Evolutionary conservation across 108 stramenopile species (phyloP).

Genomic region (Stephanodiscus triporus): DNA sequence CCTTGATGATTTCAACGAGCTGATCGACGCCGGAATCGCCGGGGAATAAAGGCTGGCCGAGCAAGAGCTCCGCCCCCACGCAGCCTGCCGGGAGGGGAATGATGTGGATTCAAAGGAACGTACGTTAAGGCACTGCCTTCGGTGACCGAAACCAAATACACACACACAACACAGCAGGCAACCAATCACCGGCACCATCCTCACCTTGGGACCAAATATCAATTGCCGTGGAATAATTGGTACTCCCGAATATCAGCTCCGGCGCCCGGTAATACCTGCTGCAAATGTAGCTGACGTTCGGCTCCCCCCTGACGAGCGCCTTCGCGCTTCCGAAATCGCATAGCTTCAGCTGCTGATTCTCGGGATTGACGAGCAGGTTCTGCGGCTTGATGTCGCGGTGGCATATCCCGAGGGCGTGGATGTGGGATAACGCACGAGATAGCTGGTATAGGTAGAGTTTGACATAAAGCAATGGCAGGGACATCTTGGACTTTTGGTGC

Average conservation of each 20-base stretch:
- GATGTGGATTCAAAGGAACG: background rate
- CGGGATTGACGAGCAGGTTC: slow-evolving; percentile 95
- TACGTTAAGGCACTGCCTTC: background rate
- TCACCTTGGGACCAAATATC: slow-evolving; percentile 85
- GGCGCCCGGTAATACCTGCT: slow-evolving; percentile 98
- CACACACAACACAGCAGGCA: background rate
- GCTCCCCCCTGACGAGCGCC: slow-evolving; percentile 92
- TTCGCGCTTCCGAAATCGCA: slow-evolving; percentile 99
- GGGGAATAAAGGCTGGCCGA: slow-evolving; percentile 97
- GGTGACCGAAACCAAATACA: background rate
- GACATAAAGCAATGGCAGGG: slow-evolving; percentile 87
- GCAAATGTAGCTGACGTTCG: slow-evolving; percentile 98
- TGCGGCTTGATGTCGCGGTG: slow-evolving; percentile 99
- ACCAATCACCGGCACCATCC: background rate
- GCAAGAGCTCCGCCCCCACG: slow-evolving; percentile 96
- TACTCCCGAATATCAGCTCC: slow-evolving; percentile 98
- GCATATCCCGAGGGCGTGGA: slow-evolving; percentile 95
- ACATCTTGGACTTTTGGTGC: slow-evolving; percentile 92
- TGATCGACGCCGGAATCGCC: slow-evolving; percentile 98
- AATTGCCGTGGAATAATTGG: slow-evolving; percentile 97
- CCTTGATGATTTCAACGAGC: slow-evolving; percentile 99
- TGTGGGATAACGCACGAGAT: slow-evolving; percentile 94
- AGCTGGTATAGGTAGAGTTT: slow-evolving; percentile 99
- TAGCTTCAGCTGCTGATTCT: slow-evolving; percentile 93
- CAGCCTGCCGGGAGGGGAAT: slow-evolving; percentile 65